These are phyloP conservation scores for Anthoceros angustus DNA, from an alignment of 225 moss, liverwort and hornwort species.

Conservation along the genomic window DNA sequence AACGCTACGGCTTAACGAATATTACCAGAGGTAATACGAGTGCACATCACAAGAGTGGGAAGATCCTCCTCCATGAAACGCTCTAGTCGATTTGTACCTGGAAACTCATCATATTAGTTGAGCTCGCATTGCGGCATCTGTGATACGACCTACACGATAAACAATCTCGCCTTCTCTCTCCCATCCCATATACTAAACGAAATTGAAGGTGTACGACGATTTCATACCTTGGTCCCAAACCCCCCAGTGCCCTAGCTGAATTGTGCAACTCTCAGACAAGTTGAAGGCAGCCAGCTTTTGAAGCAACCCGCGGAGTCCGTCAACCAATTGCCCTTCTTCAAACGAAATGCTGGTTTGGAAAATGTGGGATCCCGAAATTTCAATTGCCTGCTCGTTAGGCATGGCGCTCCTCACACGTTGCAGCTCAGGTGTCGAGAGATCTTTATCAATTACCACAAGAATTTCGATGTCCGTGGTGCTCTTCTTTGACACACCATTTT, in stretches of 20 bases:
- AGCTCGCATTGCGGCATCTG: not conserved
- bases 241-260: constrained; percentile 3
- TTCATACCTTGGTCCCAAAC: constrained; percentile 1
- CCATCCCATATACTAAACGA: not conserved
- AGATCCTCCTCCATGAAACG: not conserved
- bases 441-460: not conserved
- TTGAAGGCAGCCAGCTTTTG: not conserved
- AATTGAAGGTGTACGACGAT: constrained; percentile 5
- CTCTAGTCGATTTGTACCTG: not conserved
- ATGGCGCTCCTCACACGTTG: not conserved
- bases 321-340: not conserved
- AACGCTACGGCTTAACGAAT: not conserved
- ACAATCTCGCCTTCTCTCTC: not conserved
- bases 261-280: not conserved
- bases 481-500: not conserved
- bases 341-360: constrained; percentile 2
- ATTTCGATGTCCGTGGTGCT: not conserved
- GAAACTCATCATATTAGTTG: constrained; percentile 1
- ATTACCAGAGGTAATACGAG: constrained; percentile 1
- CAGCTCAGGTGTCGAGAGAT: not conserved
- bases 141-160: not conserved
- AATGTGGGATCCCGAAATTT: constrained; percentile 3
- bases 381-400: not conserved
- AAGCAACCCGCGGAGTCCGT: not conserved
- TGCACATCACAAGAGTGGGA: constrained; percentile 1